Conservation (phyloP, 225 moss, liverwort and hornwort genomes). For the Climacium dendroides region DNA sequence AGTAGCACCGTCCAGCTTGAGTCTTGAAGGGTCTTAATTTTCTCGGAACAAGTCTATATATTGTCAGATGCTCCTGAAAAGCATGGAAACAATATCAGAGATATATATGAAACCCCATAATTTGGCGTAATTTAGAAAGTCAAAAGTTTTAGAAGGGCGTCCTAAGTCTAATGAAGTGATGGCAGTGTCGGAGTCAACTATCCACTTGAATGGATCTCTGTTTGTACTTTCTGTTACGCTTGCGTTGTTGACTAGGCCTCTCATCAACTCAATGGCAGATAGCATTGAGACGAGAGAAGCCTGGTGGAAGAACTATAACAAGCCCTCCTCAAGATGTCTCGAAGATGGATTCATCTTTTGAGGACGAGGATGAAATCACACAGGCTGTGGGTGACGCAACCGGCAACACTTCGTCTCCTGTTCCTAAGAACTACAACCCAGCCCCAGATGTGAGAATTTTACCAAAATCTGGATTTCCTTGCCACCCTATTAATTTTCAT, state of each 20-base stretch:
- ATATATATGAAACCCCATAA: neutral
- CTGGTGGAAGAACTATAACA: conserved; percentile 13
- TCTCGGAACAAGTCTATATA: neutral
- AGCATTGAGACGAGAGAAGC: conserved; percentile 76
- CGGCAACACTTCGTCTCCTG: neutral
- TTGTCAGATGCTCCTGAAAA: neutral
- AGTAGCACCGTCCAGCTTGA: neutral
- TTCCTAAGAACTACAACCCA: conserved; percentile 20
- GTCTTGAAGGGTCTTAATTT: neutral
- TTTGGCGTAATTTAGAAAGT: neutral
- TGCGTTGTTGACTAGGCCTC: neutral
- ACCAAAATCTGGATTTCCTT: neutral
- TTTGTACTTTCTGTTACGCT: neutral
- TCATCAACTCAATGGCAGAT: conserved; percentile 37
- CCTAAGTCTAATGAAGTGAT: neutral
- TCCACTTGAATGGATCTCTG: neutral
- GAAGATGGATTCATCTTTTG: conserved; percentile 2
- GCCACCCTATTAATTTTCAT: neutral
- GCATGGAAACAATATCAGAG: neutral
- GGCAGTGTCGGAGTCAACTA: neutral
- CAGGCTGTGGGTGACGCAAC: neutral
- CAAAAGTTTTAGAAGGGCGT: neutral
- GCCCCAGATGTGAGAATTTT: conserved; percentile 33
- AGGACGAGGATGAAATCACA: conserved; percentile 21
- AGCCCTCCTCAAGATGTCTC: conserved; percentile 4